Percentiles rank a stretch among this genome's conserved stretches.
These are phyloP conservation scores for Byssothecium circinans DNA, from an alignment of 2,329 filamentous ascomycete genomes.

Conservation along the genomic window DNA sequence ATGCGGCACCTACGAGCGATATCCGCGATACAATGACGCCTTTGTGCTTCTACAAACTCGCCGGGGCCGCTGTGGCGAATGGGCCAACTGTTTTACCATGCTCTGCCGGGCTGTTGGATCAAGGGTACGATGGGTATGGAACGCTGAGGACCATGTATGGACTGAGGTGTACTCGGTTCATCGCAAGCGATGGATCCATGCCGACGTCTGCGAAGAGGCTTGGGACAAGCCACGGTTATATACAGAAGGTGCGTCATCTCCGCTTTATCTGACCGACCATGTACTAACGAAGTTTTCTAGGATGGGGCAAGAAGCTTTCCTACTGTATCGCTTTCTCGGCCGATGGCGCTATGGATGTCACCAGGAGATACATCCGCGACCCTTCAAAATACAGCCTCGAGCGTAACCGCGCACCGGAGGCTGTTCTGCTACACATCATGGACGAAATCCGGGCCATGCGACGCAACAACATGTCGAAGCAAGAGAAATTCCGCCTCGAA, in stretches of 20 bases:
- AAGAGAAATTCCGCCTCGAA: constrained; percentile 77
- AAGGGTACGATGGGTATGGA: constrained; percentile 96
- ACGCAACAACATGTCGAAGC: constrained; percentile 80
- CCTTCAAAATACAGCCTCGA: constrained; percentile 68
- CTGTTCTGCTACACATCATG: constrained; percentile 87
- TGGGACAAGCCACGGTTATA: constrained; percentile 96
- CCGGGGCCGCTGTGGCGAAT: constrained; percentile 86
- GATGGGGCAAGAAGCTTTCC: constrained; percentile 94
- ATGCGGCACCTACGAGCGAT: constrained; percentile 82
- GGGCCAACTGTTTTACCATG: constrained; percentile 99
- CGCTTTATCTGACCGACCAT: neutral
- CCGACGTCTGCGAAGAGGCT: constrained; percentile 89
- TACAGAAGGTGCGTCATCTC: constrained; percentile 66
- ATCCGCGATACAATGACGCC: constrained; percentile 92
- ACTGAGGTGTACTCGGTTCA: constrained; percentile 96
- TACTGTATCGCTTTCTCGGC: constrained; percentile 97
- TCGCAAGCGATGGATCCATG: constrained; percentile 92
- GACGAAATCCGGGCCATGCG: constrained; percentile 87
- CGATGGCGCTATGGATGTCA: constrained; percentile 73
- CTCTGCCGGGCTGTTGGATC: constrained; percentile 89
- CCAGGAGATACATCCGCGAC: constrained; percentile 71
- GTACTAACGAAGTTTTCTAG: constrained; percentile 40
- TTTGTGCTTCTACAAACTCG: constrained; percentile 88
- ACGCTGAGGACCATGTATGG: constrained; percentile 96
- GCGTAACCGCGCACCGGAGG: constrained; percentile 79